Conservation (phyloP, 148 eudicot genomes). For the Camellia japonica region DNA sequence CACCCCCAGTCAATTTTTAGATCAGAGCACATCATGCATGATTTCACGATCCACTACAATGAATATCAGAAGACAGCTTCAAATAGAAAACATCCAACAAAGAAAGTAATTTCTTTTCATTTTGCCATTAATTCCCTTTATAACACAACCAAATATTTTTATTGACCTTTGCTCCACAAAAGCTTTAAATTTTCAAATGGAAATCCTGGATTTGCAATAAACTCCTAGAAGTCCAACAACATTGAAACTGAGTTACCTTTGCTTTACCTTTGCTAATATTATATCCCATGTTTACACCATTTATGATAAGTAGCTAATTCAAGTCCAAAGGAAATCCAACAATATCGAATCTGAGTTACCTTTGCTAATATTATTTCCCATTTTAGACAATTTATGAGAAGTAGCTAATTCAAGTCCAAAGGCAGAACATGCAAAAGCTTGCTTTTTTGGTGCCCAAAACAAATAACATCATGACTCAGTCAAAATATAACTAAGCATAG, state of each 20-base stretch:
- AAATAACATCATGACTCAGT: background rate
- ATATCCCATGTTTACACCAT: background rate
- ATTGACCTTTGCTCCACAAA: background rate
- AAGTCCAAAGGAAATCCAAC: too few species aligned
- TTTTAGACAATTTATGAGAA: background rate
- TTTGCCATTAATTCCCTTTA: background rate
- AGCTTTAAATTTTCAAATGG: background rate
- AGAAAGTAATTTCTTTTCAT: background rate
- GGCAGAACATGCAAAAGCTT: background rate
- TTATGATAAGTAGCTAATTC: background rate
- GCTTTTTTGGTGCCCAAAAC: background rate
- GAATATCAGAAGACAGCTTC: constrained; percentile 2
- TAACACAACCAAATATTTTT: background rate
- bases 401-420: constrained; percentile 7
- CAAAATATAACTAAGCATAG: too few species aligned
- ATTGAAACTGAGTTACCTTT: background rate
- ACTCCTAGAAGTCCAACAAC: too few species aligned
- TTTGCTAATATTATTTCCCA: background rate
- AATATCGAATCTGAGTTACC: background rate
- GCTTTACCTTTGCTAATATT: too few species aligned
- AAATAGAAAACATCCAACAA: background rate
- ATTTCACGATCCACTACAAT: background rate
- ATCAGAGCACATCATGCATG: background rate
- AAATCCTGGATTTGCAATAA: background rate
- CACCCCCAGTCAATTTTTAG: too few species aligned